A percentile compares a stretch with the other conserved stretches of the same genome.
Conservation (phyloP, 352 stramenopile species). For the Globisporangium takayamanum region DNA sequence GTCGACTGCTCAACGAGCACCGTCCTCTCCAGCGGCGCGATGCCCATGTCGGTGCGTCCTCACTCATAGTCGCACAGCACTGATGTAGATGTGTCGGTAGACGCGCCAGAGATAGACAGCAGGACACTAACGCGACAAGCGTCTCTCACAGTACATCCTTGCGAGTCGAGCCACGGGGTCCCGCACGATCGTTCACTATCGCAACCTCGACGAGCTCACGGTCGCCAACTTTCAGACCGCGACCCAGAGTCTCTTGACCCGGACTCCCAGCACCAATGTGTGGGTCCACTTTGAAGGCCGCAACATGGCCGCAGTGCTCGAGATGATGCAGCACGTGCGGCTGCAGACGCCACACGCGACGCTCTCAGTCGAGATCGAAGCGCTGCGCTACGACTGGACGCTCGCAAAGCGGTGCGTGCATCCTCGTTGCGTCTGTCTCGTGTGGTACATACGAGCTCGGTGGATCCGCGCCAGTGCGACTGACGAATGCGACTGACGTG, state of each 20-base stretch:
- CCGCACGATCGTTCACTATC: constrained; percentile 66
- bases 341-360: constrained; percentile 9
- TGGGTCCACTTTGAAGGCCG: constrained; percentile 75
- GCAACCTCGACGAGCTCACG: constrained; percentile 48
- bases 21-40: constrained; percentile 34
- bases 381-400: constrained; percentile 55
- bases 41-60: constrained; percentile 52
- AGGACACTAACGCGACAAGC: no score
- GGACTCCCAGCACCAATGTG: constrained; percentile 6
- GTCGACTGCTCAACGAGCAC: constrained; percentile 41
- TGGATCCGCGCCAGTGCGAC: not conserved
- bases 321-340: constrained; percentile 53
- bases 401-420: constrained; percentile 39
- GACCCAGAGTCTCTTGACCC: constrained; percentile 16
- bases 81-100: no score
- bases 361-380: constrained; percentile 67
- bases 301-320: constrained; percentile 48
- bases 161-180: constrained; percentile 52
- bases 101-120: no score
- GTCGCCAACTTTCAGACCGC: constrained; percentile 31
- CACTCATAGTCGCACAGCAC: not conserved
- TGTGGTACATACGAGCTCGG: no score
- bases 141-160: constrained; percentile 48
- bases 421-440: not conserved
- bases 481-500: not conserved